These are phyloP conservation scores for Hanseniaspora singularis DNA, from an alignment of 805 yeast species.

Conservation along the genomic window DNA sequence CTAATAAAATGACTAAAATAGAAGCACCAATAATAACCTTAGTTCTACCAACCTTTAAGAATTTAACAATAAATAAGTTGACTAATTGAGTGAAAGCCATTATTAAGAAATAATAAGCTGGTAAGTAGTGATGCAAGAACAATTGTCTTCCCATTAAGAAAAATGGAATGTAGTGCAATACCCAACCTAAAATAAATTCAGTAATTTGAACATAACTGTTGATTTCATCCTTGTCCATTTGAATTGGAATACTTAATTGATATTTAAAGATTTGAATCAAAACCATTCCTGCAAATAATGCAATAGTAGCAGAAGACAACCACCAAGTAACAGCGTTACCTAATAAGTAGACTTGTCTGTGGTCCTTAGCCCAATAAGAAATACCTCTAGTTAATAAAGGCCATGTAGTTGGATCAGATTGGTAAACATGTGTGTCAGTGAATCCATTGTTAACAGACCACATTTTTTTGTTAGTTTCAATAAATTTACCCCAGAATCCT, in stretches of 20 bases:
- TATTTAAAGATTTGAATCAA: slow-evolving; percentile 41
- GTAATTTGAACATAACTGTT: slow-evolving; percentile 55
- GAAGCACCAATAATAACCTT: slow-evolving; percentile 34
- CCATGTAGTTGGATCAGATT: slow-evolving; percentile 64
- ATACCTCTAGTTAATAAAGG: slow-evolving; percentile 67
- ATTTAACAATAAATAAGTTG: slow-evolving; percentile 39
- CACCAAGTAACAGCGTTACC: slow-evolving; percentile 81
- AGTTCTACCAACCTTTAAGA: slow-evolving; percentile 17
- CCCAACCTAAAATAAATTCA: slow-evolving; percentile 59
- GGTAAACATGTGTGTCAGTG: slow-evolving; percentile 58
- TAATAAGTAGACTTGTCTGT: slow-evolving; percentile 52
- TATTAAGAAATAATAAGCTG: slow-evolving; percentile 80
- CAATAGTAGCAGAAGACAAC: slow-evolving; percentile 45
- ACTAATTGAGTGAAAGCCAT: slow-evolving; percentile 61
- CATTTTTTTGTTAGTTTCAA: slow-evolving; percentile 61
- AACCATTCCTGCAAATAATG: slow-evolving; percentile 38
- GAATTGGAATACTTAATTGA: slow-evolving; percentile 48
- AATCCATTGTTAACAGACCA: slow-evolving; percentile 65
- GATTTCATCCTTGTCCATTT: slow-evolving; percentile 41
- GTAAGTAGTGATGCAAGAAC: slow-evolving; percentile 87
- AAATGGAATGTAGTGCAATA: slow-evolving; percentile 59
- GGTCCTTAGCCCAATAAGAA: slow-evolving; percentile 59
- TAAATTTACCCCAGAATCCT: slow-evolving; percentile 45
- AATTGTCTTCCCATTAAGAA: slow-evolving; percentile 85
- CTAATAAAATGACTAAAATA: slow-evolving; percentile 38